Percentiles rank a stretch among this genome's conserved stretches.
Conservation (phyloP, 2,329 filamentous ascomycete species). For the Talaromyces sp. region DNA sequence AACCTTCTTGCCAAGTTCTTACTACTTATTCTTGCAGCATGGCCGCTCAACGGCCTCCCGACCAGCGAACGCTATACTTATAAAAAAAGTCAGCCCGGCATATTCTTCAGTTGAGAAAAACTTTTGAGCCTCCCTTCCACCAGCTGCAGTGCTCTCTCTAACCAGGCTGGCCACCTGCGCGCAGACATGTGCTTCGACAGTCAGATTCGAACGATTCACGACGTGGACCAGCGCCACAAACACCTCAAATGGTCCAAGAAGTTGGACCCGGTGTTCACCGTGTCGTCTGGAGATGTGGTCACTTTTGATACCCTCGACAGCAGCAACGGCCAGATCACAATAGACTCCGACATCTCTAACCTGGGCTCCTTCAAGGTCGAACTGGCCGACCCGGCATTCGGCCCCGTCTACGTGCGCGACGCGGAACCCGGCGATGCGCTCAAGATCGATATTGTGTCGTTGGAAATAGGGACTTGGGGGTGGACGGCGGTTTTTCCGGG, state of each 20-base stretch:
- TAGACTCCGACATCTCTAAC: slow-evolving; percentile 36
- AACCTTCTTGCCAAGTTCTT: background rate
- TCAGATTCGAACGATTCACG: background rate
- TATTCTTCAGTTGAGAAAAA: background rate
- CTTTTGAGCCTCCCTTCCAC: background rate
- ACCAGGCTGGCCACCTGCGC: background rate
- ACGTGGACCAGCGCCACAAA: slow-evolving; percentile 27
- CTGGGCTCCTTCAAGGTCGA: slow-evolving; percentile 38
- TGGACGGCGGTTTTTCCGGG: slow-evolving; percentile 50
- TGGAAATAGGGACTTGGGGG: slow-evolving; percentile 44
- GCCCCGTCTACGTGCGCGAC: slow-evolving; percentile 46
- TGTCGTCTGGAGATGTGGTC: slow-evolving; percentile 45
- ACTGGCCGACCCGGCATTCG: slow-evolving; percentile 46
- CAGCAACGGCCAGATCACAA: slow-evolving; percentile 47
- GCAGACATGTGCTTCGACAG: background rate
- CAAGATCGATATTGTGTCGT: slow-evolving; percentile 46
- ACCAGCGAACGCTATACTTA: background rate
- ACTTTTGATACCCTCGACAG: slow-evolving; percentile 49
- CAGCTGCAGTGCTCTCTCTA: background rate
- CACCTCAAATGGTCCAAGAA: slow-evolving; percentile 49
- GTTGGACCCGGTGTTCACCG: slow-evolving; percentile 41
- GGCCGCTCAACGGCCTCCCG: background rate
- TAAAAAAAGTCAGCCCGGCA: background rate
- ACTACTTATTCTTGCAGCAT: background rate
- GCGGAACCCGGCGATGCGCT: slow-evolving; percentile 50